Evolutionary conservation across 108 stramenopile genomes (phyloP), one percentile per base, ranked within the genome.

Genomic region (Tribonema minus): DNA sequence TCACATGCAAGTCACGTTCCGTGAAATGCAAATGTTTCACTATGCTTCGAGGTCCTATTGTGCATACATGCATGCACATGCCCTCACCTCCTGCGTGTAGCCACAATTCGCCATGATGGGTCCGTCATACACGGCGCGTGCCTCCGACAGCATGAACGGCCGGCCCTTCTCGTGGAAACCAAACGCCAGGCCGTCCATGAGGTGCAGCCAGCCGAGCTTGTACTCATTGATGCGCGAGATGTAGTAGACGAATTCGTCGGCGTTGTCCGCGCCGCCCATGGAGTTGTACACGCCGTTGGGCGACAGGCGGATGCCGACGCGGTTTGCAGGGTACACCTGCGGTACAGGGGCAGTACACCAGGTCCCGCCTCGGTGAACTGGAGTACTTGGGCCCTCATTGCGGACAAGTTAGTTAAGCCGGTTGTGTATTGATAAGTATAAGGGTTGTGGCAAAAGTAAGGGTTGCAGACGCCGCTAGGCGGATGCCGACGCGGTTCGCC

Each of bases 161-260:
- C 65, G 62, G 62, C 81, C 77, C 61, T 75, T 61, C 32, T 80
- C 77, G 68, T 92, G 91, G 58, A 66, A 89, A 37, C 91, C 91
- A 63, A 90, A 90, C 25, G 88, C 88, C 3, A 82, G 41, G 41
- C 90, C 89, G 68, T 91, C 90, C 90, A 91, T 92, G 59, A 92
- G 35, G 66, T 90, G 89, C 35, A 54, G 46, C 46, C 46, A 54
- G 46, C 46, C 46, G 20, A 54, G 46, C 20, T 54, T 54, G 20
- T 54, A 54, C 9, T 9, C 46, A 54, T 54, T 90, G 27, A 40
- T 88, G 88, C 20, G 88, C 91, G 61, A 89, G 40, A 20, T 74
- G 46, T 54, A 54, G 46, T 54, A 54, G 9, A 20, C 67, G 76
- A 83, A 87, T 63, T 85, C 58, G 39, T 79, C 85, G 82, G 71